Evolutionary conservation across 2,329 filamentous ascomycete genomes (phyloP).

Genomic region (Trichoderma sp.): DNA sequence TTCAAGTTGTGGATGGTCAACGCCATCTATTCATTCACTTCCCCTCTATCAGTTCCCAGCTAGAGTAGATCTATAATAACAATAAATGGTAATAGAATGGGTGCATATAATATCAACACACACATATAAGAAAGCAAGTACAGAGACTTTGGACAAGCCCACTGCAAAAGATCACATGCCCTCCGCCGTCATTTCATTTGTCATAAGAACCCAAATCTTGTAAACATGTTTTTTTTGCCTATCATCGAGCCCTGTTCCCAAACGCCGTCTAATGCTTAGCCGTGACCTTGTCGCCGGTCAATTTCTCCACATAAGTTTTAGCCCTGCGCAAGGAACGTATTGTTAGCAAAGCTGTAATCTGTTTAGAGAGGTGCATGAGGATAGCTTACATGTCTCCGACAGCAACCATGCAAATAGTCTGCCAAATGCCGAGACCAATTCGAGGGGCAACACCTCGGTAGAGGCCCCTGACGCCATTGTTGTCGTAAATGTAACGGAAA

Average conservation of each 20-base stretch:
- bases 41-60: not conserved
- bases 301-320: conserved; percentile 66
- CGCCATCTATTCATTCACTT: not conserved
- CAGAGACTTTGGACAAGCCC: not conserved
- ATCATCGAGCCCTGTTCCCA: conserved; percentile 23
- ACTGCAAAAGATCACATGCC: not conserved
- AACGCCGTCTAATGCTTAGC: conserved; percentile 64
- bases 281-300: conserved; percentile 65
- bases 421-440: conserved; percentile 95
- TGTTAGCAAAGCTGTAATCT: not conserved
- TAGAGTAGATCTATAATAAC: conserved; percentile 19
- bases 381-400: conserved; percentile 91
- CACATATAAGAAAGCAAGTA: not conserved
- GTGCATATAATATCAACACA: not conserved
- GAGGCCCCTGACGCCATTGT: conserved; percentile 85
- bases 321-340: conserved; percentile 50
- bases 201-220: conserved; percentile 22
- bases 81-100: not conserved
- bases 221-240: conserved; percentile 10
- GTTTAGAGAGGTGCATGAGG: conserved; percentile 9
- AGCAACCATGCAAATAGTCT: conserved; percentile 99
- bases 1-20: not conserved
- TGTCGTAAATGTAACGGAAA: conserved; percentile 82
- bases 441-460: conserved; percentile 95
- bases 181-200: conserved; percentile 5